Conservation (phyloP, 306 rosid species). For the Vachellia collinsii region DNA sequence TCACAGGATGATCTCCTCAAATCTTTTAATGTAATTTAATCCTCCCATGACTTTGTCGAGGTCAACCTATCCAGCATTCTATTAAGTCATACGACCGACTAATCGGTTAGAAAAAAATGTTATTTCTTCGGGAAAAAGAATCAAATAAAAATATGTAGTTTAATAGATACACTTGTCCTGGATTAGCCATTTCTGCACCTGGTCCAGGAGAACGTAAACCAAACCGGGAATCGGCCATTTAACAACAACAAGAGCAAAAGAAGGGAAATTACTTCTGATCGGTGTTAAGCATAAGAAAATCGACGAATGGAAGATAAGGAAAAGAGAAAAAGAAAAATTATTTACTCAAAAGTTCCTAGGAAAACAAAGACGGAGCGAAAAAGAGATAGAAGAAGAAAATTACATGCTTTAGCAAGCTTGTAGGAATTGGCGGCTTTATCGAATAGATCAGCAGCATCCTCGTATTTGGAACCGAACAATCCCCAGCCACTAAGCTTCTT, state of each 20-base stretch:
- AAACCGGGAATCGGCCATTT: not conserved
- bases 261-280: slow-evolving; percentile 4
- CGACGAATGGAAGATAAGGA: not conserved
- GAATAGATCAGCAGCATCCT: slow-evolving; percentile 90
- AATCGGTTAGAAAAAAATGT: not conserved
- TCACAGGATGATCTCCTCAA: not conserved
- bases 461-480: slow-evolving; percentile 79
- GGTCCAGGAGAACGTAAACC: slow-evolving; percentile 12
- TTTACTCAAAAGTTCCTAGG: not conserved
- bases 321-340: not conserved
- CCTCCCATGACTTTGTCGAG: not conserved
- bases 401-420: slow-evolving; percentile 91
- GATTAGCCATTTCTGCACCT: slow-evolving; percentile 5
- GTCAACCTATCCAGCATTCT: not conserved
- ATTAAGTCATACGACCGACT: not conserved
- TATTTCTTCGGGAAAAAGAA: not conserved
- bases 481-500: slow-evolving; percentile 91
- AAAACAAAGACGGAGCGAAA: not conserved
- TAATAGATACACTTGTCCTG: not conserved
- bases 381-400: not conserved
- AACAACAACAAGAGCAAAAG: not conserved
- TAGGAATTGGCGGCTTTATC: slow-evolving; percentile 86
- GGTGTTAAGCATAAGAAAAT: not conserved
- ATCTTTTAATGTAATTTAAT: no score
- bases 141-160: not conserved